A percentile compares a stretch with the other conserved stretches of the same genome.
Evolutionary conservation across 352 stramenopile genomes (phyloP).

Genomic region (Pythium monospermum): DNA sequence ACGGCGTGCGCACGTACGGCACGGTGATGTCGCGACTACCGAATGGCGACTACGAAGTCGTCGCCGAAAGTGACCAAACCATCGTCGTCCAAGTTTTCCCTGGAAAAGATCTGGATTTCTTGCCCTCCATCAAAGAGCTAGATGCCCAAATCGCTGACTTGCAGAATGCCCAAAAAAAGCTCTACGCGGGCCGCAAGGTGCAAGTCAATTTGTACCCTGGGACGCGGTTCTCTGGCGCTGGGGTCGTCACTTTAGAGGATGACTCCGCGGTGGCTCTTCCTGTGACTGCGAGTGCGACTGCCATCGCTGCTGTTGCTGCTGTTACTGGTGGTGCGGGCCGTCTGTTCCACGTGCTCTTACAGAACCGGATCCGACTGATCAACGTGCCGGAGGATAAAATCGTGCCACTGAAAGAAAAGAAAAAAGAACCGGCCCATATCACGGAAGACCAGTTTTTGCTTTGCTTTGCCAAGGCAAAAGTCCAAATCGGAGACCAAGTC

Average conservation of each 20-base stretch:
- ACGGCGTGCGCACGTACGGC: conserved; percentile 45
- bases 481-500: conserved; percentile 77
- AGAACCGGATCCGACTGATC: conserved; percentile 62
- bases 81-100: conserved; percentile 52
- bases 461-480: conserved; percentile 52
- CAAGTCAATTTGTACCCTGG: conserved; percentile 69
- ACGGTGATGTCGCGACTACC: conserved; percentile 45
- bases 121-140: conserved; percentile 54
- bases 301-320: background rate
- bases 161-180: conserved; percentile 25
- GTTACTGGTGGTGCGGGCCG: background rate
- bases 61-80: conserved; percentile 58
- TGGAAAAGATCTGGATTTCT: conserved; percentile 38
- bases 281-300: background rate
- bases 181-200: conserved; percentile 67
- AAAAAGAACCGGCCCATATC: conserved; percentile 44
- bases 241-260: conserved; percentile 52
- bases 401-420: conserved; percentile 53
- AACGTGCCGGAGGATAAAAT: conserved; percentile 68
- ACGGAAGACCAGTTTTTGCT: conserved; percentile 71
- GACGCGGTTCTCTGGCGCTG: conserved; percentile 56
- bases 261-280: conserved; percentile 15
- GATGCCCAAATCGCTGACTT: conserved; percentile 50
- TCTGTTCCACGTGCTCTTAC: conserved; percentile 55
- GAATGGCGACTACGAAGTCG: conserved; percentile 42